These are phyloP conservation scores for Xylariales sp. DNA, from an alignment of 2,329 filamentous ascomycete species.

Conservation along the genomic window DNA sequence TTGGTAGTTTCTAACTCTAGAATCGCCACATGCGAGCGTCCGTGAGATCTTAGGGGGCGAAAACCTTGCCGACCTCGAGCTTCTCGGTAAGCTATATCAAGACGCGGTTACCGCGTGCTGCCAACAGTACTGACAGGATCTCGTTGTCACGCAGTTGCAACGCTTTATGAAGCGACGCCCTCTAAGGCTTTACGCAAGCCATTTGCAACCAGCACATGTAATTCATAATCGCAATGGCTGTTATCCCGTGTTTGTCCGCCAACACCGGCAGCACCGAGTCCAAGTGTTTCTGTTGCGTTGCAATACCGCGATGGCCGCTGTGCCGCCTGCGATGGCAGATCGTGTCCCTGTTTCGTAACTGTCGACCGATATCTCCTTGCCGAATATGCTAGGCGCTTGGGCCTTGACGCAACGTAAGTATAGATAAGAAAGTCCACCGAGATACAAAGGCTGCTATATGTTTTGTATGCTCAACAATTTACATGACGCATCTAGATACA, in stretches of 20 bases:
- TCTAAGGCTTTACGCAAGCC: constrained; percentile 45
- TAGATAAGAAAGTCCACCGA: constrained; percentile 16
- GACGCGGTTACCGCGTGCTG: constrained; percentile 55
- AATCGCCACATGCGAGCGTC: constrained; percentile 60
- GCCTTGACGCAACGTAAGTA: constrained; percentile 8
- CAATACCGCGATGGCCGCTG: constrained; percentile 70
- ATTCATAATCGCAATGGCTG: constrained; percentile 67
- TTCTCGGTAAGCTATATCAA: constrained; percentile 66
- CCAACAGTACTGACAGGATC: constrained; percentile 63
- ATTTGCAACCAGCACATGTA: constrained; percentile 54
- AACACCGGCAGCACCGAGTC: constrained; percentile 58
- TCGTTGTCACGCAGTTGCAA: constrained; percentile 62
- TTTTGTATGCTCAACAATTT: no score
- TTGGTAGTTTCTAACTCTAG: constrained; percentile 65
- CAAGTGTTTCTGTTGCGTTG: constrained; percentile 61
- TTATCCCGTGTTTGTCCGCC: constrained; percentile 59
- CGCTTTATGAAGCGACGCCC: constrained; percentile 57
- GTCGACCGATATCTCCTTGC: constrained; percentile 50
- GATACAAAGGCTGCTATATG: not conserved
- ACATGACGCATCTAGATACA: not conserved
- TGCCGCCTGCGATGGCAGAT: constrained; percentile 68
- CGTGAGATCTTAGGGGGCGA: constrained; percentile 63
- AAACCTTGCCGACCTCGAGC: constrained; percentile 60
- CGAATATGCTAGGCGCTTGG: constrained; percentile 53
- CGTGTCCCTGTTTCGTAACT: constrained; percentile 59